These are phyloP conservation scores for Forsythia viridissima DNA, from an alignment of 257 asterid species.

Conservation along the genomic window DNA sequence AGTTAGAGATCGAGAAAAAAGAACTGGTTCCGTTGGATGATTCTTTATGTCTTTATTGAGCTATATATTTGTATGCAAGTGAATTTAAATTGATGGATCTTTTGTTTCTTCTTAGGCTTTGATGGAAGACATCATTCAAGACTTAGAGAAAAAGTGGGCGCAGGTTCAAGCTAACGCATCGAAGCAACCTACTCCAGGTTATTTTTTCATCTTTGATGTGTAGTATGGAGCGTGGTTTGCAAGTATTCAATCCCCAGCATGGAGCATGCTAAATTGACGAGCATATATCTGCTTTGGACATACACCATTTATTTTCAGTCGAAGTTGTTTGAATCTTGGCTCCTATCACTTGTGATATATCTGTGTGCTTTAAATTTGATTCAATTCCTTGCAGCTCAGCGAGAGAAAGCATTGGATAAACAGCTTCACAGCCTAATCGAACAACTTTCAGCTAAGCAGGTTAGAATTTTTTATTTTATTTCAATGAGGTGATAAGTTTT, in stretches of 20 bases:
- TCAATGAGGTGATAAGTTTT: background rate
- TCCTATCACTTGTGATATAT: background rate
- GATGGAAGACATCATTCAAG: slow-evolving; percentile 57
- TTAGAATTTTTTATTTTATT: slow-evolving; percentile 16
- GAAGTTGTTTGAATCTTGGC: background rate
- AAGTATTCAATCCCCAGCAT: background rate
- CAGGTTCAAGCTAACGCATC: slow-evolving; percentile 69
- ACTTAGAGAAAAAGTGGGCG: slow-evolving; percentile 72
- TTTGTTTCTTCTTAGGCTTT: slow-evolving; percentile 47
- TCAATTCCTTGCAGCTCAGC: slow-evolving; percentile 66
- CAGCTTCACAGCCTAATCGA: slow-evolving; percentile 94
- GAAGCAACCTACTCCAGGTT: slow-evolving; percentile 89
- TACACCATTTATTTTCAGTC: background rate
- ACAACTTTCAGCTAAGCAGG: slow-evolving; percentile 92
- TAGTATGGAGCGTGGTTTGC: background rate
- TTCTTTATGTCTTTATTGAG: slow-evolving; percentile 12
- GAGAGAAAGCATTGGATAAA: slow-evolving; percentile 83
- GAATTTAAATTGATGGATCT: slow-evolving; percentile 16
- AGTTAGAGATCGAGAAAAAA: slow-evolving; percentile 70
- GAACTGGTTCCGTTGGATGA: slow-evolving; percentile 58
- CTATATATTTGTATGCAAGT: slow-evolving; percentile 1
- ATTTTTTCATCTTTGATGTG: slow-evolving; percentile 9
- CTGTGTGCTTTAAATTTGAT: background rate
- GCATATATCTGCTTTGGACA: background rate
- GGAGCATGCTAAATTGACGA: background rate